Evolutionary conservation across 441 rosid genomes (phyloP).

Genomic region (Aquilaria agallochum): DNA sequence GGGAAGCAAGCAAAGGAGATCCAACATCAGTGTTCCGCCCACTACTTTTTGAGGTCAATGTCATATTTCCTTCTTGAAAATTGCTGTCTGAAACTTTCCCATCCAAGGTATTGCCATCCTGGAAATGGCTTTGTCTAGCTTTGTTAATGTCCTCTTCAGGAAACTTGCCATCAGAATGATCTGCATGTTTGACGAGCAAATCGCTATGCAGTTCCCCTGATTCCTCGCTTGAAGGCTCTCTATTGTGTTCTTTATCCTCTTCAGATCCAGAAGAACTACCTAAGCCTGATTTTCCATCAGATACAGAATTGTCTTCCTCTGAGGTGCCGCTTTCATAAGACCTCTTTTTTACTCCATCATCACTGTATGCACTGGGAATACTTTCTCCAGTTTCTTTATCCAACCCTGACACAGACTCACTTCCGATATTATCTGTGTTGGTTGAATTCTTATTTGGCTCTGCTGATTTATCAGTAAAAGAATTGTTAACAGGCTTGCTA

Average conservation of each 20-base stretch:
- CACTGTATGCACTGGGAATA: background rate
- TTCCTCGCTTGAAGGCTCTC: conserved; percentile 17
- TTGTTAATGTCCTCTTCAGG: conserved; percentile 12
- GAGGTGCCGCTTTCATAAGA: conserved; percentile 10
- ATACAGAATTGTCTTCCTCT: conserved; percentile 13
- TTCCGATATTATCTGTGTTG: no score
- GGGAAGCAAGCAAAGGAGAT: conserved; percentile 9
- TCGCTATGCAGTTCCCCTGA: conserved; percentile 8
- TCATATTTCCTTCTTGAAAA: conserved; percentile 17
- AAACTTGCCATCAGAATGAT: conserved; percentile 6
- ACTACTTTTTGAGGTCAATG: conserved; percentile 12
- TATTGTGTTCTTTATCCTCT: conserved; percentile 6
- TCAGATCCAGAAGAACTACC: conserved; percentile 11
- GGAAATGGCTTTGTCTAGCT: conserved; percentile 16
- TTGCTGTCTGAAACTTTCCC: conserved; percentile 14
- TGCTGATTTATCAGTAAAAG: conserved; percentile 10
- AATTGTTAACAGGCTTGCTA: conserved; percentile 9
- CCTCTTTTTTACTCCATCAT: conserved; percentile 12
- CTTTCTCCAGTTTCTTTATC: background rate
- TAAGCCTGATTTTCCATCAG: conserved; percentile 15
- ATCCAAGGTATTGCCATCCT: conserved; percentile 10
- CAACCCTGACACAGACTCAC: no score
- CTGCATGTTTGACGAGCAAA: conserved; percentile 1
- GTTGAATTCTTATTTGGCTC: conserved; percentile 10
- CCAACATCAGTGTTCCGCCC: conserved; percentile 12